Evolutionary conservation across 192 early-diverging fungal genomes (phyloP), one percentile per base, ranked within the genome.

Genomic region (Funneliformis mosseae): DNA sequence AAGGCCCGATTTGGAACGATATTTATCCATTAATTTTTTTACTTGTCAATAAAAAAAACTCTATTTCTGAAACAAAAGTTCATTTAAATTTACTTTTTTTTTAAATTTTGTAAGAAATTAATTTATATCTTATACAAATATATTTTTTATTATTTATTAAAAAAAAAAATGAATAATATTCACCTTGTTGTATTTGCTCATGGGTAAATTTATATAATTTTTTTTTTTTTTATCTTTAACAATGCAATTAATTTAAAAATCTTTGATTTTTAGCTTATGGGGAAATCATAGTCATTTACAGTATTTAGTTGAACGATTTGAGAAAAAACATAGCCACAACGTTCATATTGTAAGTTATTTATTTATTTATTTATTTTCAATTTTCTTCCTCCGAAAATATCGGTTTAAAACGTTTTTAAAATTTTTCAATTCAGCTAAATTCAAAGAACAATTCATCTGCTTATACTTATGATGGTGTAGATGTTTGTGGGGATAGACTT

Each of bases 391-490:
- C 27, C 1, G 3, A 45, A 42, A 5, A 43, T 12, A 5, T 14
- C 14, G 41, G 5, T 21, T 70, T 27, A 27, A 33, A 8, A 59
- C 55, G 4, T 45, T 74, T 27, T 50, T 25, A 27, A 2, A 69
- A 25, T 50, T 68, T 69, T 38, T 67, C 43, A 45, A 38, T 60
- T 63, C 80, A 90, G 89, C 82, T 89, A 18, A 88, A 88, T 61
- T 79, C 78, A 23, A 78, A 84, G 23, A 74, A 81, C 4, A 89
- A 89, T 77, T 85, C 87, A 50, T 82, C 85, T 14, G 80, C 81
- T 5, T 84, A 85, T 66, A 88, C 88, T 0, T 91, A 89, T 76
- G 90, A 91, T 63, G 90, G 90, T 12, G 77, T 91, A 5, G 88
- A 88, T 48, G 83, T 91, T 18, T 91, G 90, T 76, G 90, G 85